Conservation (phyloP, 441 rosid genomes). For the Daphne laureola region DNA sequence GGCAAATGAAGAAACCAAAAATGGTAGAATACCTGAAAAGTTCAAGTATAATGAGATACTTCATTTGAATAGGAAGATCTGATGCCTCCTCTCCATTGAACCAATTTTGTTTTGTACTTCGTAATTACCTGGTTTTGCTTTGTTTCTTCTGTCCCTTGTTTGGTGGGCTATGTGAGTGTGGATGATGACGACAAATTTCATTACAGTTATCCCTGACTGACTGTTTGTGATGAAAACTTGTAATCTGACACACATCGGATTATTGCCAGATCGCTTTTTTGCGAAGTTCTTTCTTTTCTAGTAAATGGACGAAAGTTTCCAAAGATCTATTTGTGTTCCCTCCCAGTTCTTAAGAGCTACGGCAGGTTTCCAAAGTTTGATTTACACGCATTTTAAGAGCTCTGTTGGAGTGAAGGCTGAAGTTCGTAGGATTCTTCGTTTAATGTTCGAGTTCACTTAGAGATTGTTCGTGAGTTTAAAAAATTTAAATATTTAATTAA, state of each 20-base stretch:
- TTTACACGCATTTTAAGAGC: too few relatives aligned
- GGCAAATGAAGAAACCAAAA: constrained; percentile 33
- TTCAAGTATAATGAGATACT: constrained; percentile 24
- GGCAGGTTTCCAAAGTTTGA: too few relatives aligned
- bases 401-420: too few relatives aligned
- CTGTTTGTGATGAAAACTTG: constrained; percentile 22
- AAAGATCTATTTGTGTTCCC: too few relatives aligned
- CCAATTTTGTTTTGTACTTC: background rate
- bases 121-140: background rate
- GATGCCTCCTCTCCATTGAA: constrained; percentile 24
- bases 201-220: constrained; percentile 65
- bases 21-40: constrained; percentile 21
- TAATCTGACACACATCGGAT: constrained; percentile 28
- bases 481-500: too few relatives aligned
- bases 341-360: too few relatives aligned
- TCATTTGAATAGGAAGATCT: constrained; percentile 52
- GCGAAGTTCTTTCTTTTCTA: too few relatives aligned
- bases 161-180: constrained; percentile 16
- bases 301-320: too few relatives aligned
- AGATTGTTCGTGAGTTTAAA: too few relatives aligned
- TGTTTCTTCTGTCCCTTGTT: background rate
- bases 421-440: too few relatives aligned
- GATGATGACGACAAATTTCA: constrained; percentile 25
- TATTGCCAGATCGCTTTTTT: too few relatives aligned
- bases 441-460: too few relatives aligned